These are phyloP conservation scores for Diaporthe australafricana DNA, from an alignment of 2,329 filamentous ascomycete species.

Conservation along the genomic window DNA sequence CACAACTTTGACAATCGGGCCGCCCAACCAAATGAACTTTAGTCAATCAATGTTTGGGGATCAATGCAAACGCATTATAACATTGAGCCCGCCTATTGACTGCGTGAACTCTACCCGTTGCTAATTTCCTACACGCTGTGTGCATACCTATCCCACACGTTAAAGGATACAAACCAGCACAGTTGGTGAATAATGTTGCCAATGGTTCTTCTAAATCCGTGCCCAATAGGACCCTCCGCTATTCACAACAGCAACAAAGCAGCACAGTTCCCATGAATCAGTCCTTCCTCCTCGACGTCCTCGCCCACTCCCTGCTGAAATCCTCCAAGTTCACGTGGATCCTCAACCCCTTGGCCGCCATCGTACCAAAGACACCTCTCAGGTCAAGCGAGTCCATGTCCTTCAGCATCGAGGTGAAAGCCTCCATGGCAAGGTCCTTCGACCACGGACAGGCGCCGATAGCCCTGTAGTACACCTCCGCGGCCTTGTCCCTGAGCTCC, in stretches of 20 bases:
- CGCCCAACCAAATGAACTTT: no score
- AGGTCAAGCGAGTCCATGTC: slow-evolving; percentile 62
- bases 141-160: no score
- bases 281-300: slow-evolving; percentile 9
- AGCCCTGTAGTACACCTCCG: slow-evolving; percentile 61
- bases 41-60: no score
- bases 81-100: no score
- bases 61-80: no score
- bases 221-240: background rate
- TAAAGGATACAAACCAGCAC: no score
- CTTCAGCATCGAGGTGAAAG: slow-evolving; percentile 56
- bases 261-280: background rate
- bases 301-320: slow-evolving; percentile 52
- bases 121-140: no score
- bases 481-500: slow-evolving; percentile 54
- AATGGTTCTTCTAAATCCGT: no score
- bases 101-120: no score
- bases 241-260: background rate
- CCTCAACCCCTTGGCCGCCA: slow-evolving; percentile 61
- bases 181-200: no score
- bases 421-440: slow-evolving; percentile 63
- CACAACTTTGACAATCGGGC: no score
- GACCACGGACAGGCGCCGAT: slow-evolving; percentile 61
- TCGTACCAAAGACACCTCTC: slow-evolving; percentile 58
- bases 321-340: slow-evolving; percentile 65